A percentile compares a stretch with the other conserved stretches of the same genome.
These are phyloP conservation scores for Arabis alpina DNA, from an alignment of 345 rosid species.

Conservation along the genomic window DNA sequence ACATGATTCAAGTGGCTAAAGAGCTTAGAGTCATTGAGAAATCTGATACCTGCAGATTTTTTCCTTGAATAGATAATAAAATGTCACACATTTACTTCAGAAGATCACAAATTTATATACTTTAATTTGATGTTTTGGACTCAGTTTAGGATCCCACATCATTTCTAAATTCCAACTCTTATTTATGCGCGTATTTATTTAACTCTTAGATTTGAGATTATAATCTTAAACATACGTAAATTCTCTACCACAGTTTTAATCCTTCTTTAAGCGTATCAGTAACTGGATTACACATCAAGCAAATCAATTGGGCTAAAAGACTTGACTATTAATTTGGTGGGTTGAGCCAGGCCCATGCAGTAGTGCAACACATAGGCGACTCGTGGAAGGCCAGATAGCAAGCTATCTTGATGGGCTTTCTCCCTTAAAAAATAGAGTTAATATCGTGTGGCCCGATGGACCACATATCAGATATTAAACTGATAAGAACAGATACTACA, in stretches of 20 bases:
- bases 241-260: too few species aligned
- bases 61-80: too few species aligned
- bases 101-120: too few species aligned
- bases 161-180: too few species aligned
- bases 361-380: constrained; percentile 30
- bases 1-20: constrained; percentile 34
- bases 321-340: neutral
- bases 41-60: neutral
- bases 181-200: too few species aligned
- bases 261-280: too few species aligned
- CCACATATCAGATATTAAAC: constrained; percentile 47
- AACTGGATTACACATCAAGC: too few species aligned
- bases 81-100: too few species aligned
- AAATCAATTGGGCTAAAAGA: too few species aligned
- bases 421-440: constrained; percentile 19
- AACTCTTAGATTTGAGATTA: too few species aligned
- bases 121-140: neutral
- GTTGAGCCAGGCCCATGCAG: constrained; percentile 25
- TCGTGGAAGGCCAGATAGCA: constrained; percentile 5
- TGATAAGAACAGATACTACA: constrained; percentile 66
- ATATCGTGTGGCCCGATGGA: neutral
- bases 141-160: neutral
- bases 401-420: neutral
- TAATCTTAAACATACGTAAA: too few species aligned
- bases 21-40: constrained; percentile 28